Conservation (phyloP, 305 asterid species). For the Fraxinus greggii region DNA sequence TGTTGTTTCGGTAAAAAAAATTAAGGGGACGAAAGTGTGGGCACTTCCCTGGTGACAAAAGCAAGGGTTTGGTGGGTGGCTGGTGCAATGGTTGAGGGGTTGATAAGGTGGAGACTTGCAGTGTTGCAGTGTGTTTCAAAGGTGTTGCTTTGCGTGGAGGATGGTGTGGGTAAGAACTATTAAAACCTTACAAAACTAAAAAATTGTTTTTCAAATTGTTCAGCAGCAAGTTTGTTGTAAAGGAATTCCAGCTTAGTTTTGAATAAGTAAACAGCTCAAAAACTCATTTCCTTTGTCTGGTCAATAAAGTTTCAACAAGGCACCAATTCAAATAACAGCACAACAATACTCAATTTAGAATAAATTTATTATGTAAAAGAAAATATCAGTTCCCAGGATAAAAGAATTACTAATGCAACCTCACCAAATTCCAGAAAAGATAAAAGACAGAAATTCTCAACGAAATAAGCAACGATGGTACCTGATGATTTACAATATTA, state of each 20-base stretch:
- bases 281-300: background rate
- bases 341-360: background rate
- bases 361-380: background rate
- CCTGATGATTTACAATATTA: constrained; percentile 92
- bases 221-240: background rate
- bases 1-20: background rate
- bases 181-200: background rate
- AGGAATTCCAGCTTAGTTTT: background rate
- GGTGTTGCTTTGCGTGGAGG: background rate
- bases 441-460: background rate
- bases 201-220: background rate
- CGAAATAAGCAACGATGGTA: constrained; percentile 21
- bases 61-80: background rate
- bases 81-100: background rate
- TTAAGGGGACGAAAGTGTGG: background rate
- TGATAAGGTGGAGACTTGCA: background rate
- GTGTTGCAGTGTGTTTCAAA: background rate
- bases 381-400: background rate
- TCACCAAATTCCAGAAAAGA: background rate
- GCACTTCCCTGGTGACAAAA: background rate
- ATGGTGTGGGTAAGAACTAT: background rate
- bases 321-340: background rate
- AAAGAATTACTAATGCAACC: background rate
- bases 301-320: background rate
- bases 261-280: background rate